Evolutionary conservation across 345 rosid genomes (phyloP).

Genomic region (Moricandia moricandioides): DNA sequence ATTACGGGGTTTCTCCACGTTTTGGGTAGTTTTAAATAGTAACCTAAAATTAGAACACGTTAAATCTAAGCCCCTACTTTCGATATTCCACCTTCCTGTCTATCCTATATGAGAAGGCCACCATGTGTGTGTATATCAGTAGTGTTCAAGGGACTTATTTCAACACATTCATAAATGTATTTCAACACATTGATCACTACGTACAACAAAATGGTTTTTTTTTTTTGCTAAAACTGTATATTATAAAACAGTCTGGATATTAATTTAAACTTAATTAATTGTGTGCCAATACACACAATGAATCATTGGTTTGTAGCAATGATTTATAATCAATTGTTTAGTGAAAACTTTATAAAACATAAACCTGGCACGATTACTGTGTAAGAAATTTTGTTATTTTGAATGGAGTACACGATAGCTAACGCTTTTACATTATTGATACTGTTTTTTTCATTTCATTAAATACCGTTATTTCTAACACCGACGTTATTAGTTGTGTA

Average conservation of each 20-base stretch:
- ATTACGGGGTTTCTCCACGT: not conserved
- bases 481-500: not conserved
- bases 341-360: not conserved
- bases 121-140: not conserved
- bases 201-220: too few relatives aligned
- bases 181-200: not conserved
- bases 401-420: not conserved
- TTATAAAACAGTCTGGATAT: too few relatives aligned
- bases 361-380: too few relatives aligned
- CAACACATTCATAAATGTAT: slow-evolving; percentile 23
- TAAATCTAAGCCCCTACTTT: slow-evolving; percentile 3
- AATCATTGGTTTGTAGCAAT: not conserved
- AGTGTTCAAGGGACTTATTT: not conserved
- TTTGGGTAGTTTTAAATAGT: not conserved
- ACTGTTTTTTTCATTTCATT: not conserved
- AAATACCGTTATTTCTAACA: not conserved
- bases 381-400: too few relatives aligned
- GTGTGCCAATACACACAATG: not conserved
- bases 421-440: not conserved
- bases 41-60: not conserved
- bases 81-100: slow-evolving; percentile 22
- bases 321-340: not conserved
- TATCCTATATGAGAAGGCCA: slow-evolving; percentile 8
- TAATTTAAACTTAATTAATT: too few relatives aligned
- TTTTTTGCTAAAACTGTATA: too few relatives aligned